Evolutionary conservation across 2,329 filamentous ascomycete species (phyloP).

Genomic region (Paramyrothecium roridum): DNA sequence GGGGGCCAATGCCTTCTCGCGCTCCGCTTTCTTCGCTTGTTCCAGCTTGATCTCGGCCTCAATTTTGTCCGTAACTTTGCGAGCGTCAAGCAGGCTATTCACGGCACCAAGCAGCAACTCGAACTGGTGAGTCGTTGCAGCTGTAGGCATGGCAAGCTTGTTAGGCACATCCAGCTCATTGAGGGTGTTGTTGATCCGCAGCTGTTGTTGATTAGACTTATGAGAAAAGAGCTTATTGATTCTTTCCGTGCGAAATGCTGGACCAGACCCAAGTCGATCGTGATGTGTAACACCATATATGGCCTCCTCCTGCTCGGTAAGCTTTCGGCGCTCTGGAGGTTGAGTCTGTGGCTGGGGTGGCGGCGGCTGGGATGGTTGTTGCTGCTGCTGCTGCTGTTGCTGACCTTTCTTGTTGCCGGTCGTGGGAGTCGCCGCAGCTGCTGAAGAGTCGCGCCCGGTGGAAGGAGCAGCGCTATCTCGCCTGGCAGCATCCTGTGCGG

Average conservation of each 20-base stretch:
- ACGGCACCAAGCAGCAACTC: conserved; percentile 69
- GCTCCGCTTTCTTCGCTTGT: conserved; percentile 53
- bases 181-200: conserved; percentile 71
- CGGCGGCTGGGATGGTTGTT: conserved; percentile 18
- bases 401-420: conserved; percentile 50
- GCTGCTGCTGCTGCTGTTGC: conserved; percentile 23
- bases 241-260: conserved; percentile 84
- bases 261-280: conserved; percentile 80
- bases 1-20: conserved; percentile 34
- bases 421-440: conserved; percentile 28
- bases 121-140: conserved; percentile 67
- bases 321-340: conserved; percentile 60
- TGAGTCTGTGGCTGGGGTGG: conserved; percentile 4
- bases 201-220: conserved; percentile 72
- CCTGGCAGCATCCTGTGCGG: conserved; percentile 34
- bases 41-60: conserved; percentile 66
- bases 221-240: conserved; percentile 75
- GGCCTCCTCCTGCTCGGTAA: conserved; percentile 71
- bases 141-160: conserved; percentile 71
- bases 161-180: conserved; percentile 68
- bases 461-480: conserved; percentile 53
- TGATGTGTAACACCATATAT: conserved; percentile 83
- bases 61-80: conserved; percentile 73
- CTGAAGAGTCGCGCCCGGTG: conserved; percentile 28
- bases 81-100: conserved; percentile 65